These are phyloP conservation scores for Ogataea glucozyma DNA, from an alignment of 805 yeast species.

Conservation along the genomic window DNA sequence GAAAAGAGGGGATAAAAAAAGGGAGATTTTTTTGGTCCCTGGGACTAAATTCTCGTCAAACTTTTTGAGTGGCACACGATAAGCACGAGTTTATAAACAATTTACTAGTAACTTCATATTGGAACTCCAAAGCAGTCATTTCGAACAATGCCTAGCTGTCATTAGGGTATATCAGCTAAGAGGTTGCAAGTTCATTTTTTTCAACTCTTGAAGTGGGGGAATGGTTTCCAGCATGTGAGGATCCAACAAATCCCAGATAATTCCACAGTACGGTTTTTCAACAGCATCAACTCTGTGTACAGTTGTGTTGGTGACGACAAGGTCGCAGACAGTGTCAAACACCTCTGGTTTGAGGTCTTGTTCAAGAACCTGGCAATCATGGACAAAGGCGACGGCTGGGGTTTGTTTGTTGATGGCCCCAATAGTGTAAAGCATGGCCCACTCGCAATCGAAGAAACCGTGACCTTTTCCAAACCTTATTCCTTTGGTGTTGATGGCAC, in stretches of 20 bases:
- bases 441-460: constrained; percentile 35
- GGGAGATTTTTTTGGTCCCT: constrained; percentile 1
- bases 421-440: constrained; percentile 34
- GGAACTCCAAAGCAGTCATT: too few species aligned
- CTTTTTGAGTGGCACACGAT: too few species aligned
- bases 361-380: constrained; percentile 33
- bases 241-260: constrained; percentile 31
- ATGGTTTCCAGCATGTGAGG: constrained; percentile 31
- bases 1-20: not conserved
- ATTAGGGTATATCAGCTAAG: too few species aligned
- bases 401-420: constrained; percentile 26
- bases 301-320: constrained; percentile 30
- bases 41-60: too few species aligned
- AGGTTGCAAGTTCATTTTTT: constrained; percentile 11
- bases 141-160: too few species aligned
- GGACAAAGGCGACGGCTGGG: constrained; percentile 33
- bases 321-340: constrained; percentile 36
- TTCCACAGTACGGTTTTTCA: constrained; percentile 31
- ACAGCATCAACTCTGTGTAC: constrained; percentile 20
- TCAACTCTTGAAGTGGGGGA: constrained; percentile 36
- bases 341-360: constrained; percentile 31
- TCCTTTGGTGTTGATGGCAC: constrained; percentile 34
- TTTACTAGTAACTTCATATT: too few species aligned
- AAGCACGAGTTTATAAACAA: too few species aligned
- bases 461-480: constrained; percentile 36